A percentile compares a stretch with the other conserved stretches of the same genome.
phyloP scores from a whole-genome alignment of 495 filamentous ascomycete genomes.

The Recurvomyces mirabilis region DNA sequence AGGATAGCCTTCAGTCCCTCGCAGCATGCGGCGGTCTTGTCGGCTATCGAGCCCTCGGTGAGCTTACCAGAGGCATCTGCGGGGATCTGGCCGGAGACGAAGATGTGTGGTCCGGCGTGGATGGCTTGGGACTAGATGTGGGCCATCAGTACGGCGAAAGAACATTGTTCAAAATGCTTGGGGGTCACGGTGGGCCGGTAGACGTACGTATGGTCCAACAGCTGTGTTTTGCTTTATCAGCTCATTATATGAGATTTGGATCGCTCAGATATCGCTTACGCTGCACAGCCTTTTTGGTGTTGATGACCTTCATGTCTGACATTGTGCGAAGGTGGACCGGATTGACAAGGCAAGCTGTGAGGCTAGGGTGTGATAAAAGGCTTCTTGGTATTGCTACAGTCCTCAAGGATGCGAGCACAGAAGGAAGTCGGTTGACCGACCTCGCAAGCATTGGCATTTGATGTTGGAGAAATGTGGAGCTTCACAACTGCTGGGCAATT shows the following conservation, averaged over 20 bases:
- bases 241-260: not conserved
- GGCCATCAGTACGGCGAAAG: not conserved
- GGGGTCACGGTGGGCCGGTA: too few relatives aligned
- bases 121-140: constrained; percentile 73
- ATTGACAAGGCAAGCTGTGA: too few relatives aligned
- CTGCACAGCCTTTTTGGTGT: constrained; percentile 10
- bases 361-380: too few relatives aligned
- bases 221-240: constrained; percentile 31
- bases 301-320: constrained; percentile 15
- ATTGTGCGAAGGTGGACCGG: too few relatives aligned
- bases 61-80: constrained; percentile 64
- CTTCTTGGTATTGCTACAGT: too few relatives aligned
- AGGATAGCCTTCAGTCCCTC: constrained; percentile 70
- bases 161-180: too few relatives aligned
- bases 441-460: too few relatives aligned
- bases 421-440: too few relatives aligned
- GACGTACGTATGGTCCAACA: constrained; percentile 47
- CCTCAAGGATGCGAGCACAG: too few relatives aligned
- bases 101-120: constrained; percentile 70
- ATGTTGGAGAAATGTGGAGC: too few relatives aligned
- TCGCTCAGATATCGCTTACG: constrained; percentile 1
- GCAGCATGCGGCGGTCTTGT: constrained; percentile 65
- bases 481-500: too few relatives aligned
- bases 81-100: constrained; percentile 89
- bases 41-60: constrained; percentile 61